Evolutionary conservation across 495 filamentous ascomycete species (phyloP), one percentile per base, ranked within the genome.

Genomic region (Hypoxylon rickii): DNA sequence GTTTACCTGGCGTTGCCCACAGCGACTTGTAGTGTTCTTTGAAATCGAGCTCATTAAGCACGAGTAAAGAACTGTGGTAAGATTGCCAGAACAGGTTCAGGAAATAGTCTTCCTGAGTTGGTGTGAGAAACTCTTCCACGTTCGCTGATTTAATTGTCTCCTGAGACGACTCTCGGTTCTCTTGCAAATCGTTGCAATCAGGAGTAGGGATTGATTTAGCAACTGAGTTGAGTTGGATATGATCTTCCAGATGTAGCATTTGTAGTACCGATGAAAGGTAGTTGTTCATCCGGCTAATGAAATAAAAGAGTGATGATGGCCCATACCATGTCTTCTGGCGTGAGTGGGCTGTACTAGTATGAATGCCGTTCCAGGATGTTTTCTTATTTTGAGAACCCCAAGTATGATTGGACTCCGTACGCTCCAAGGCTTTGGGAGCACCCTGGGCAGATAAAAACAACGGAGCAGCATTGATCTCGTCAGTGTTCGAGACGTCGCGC

Each of bases 31-130:
- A 78, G 47, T 81, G 66, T 16, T 70, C 58, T 40, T 58, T 71
- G 44, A 82, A 79, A 8, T 79, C 67, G 3, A 54, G 36, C 44
- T 80, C 77, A 24, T 80, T 67, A 3, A 81, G 41, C 11, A 81
- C 65, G 2, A 54, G 43, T 3, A 55, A 34, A 10, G 52, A 49
- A 6, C 44, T 61, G 44, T 79, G 69, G 53, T 73, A 75, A 0
- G 75, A 70, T 29, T 76, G 69, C 76, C 77, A 79, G 44, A 74
- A 78, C 1, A 78, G 55, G 19, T 65, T 59, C 1, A 80, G 41
- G 33, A 79, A 73, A 17, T 67, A 73, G 17, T 77, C 70, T 53
- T 82, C 79, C 50, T 79, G 76, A 0, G 60, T 59, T 31, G 55
- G 48, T 3, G 40, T 59, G 12, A 59, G 26, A 24, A 42, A 59